A percentile compares a stretch with the other conserved stretches of the same genome.
Evolutionary conservation across 2,329 filamentous ascomycete genomes (phyloP).

Genomic region (Tolypocladium tundrense): DNA sequence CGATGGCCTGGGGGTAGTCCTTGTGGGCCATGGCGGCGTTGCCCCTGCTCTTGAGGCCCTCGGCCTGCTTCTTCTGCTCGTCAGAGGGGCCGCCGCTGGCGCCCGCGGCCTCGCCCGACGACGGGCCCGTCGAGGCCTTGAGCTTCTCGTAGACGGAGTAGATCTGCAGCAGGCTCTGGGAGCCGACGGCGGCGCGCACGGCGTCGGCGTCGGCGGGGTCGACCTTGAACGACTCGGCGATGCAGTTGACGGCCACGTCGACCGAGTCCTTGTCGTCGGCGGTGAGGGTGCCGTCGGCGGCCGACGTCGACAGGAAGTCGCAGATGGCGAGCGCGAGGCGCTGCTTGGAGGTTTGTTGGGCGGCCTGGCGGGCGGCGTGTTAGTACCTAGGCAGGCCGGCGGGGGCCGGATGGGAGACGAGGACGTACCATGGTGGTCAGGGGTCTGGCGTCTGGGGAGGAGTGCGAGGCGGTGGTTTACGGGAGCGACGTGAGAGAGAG

Average conservation of each 20-base stretch:
- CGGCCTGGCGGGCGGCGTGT: conserved; percentile 9
- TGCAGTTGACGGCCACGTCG: conserved; percentile 89
- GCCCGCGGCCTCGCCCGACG: not conserved
- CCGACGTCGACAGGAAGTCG: conserved; percentile 80
- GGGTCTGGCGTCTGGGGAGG: not conserved
- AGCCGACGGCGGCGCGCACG: conserved; percentile 66
- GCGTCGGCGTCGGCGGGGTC: conserved; percentile 69
- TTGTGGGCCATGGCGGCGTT: conserved; percentile 94
- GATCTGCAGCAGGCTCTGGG: conserved; percentile 81
- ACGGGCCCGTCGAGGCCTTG: conserved; percentile 43
- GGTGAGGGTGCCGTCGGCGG: conserved; percentile 79
- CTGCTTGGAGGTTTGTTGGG: conserved; percentile 50
- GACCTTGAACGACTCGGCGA: conserved; percentile 90
- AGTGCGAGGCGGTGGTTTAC: not conserved
- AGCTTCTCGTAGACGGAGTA: conserved; percentile 96
- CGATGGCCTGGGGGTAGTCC: conserved; percentile 75
- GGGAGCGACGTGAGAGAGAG: not conserved
- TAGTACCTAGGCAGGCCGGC: not conserved
- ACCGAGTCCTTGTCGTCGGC: conserved; percentile 87
- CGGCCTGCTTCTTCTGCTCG: conserved; percentile 68
- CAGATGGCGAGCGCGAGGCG: conserved; percentile 94
- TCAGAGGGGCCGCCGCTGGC: conserved; percentile 25
- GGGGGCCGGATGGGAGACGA: no score
- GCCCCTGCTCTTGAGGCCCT: conserved; percentile 78
- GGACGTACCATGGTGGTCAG: not conserved